Evolutionary conservation across 208 protist genomes (phyloP), one percentile per base, ranked within the genome.

Genomic region (Eutreptiella sp.): DNA sequence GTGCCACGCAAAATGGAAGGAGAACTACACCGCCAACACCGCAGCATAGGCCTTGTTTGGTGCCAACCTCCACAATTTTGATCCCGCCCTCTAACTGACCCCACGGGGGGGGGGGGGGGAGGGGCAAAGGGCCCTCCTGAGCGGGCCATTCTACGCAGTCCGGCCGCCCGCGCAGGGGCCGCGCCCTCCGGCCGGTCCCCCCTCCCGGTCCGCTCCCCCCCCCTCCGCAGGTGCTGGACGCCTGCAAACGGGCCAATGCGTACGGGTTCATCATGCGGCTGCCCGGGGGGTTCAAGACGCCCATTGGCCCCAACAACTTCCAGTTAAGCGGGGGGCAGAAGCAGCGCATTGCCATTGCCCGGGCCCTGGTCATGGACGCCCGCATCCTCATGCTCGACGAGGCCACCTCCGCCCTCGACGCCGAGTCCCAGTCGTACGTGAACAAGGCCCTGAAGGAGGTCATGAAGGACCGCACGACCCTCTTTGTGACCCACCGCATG

Each of bases 401-500:
- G 53, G 74, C 70, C 21, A 83, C 77, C 14, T 73, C 62, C 4
- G 70, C 77, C 21, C 65, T 89, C 7, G 83, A 86, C 53, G 46
- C 69, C 4, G 62, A 70, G 53, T 77, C 48, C 43, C 81, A 90
- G 54, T 14, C 36, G 26, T 11, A n/a, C n/a, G 50, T 57, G n/a
- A n/a, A n/a, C n/a, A n/a, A 53, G 1, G 62, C 59, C 31, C 33
- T 57, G n/a, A 23, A 16, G 9, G 33, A 16, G 31, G 9, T 32
- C 14, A 41, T 21, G 16, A 19, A 57, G n/a, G 50, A 46, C n/a
- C 54, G 28, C 7, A 76, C 72, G 9, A 54, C 21, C 1, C 43
- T 86, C 33, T 31, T 82, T 19, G 59, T 86, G 36, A 76, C 80
- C 14, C 80, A 86, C 36, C 65, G 78, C 26, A 59, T 86, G 2